Evolutionary conservation across 352 stramenopile genomes (phyloP).

Genomic region (Blastocystis sp.): DNA sequence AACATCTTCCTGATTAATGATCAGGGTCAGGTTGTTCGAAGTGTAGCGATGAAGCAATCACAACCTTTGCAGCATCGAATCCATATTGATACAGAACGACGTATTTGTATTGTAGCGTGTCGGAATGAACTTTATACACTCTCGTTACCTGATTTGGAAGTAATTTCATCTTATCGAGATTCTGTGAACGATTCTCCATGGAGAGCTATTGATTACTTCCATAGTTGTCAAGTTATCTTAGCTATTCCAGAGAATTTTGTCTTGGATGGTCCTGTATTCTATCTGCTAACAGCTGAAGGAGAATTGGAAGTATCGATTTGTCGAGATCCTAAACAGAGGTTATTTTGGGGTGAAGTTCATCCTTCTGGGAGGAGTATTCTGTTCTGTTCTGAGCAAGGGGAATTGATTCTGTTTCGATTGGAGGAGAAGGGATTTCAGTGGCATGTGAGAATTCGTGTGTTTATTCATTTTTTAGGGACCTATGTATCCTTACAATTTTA

Average conservation of each 20-base stretch:
- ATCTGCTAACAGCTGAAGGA: neutral
- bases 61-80: neutral
- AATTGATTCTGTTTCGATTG: neutral
- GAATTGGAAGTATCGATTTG: constrained; percentile 15
- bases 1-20: neutral
- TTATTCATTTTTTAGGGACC: neutral
- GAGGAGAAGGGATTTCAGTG: neutral
- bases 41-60: neutral
- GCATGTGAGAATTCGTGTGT: neutral
- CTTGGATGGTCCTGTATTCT: constrained; percentile 16
- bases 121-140: neutral
- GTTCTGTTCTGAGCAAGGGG: neutral
- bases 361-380: constrained; percentile 31
- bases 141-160: neutral
- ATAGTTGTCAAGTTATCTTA: neutral
- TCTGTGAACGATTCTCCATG: constrained; percentile 16
- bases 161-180: constrained; percentile 15
- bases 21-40: neutral
- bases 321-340: neutral
- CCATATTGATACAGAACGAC: neutral
- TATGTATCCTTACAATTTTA: constrained; percentile 23
- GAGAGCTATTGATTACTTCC: neutral
- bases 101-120: constrained; percentile 8
- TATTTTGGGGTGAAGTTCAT: neutral
- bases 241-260: constrained; percentile 12